A percentile compares a stretch with the other conserved stretches of the same genome.
phyloP scores from a whole-genome alignment of 2,329 filamentous ascomycete species.

The Xylariales sp. region DNA sequence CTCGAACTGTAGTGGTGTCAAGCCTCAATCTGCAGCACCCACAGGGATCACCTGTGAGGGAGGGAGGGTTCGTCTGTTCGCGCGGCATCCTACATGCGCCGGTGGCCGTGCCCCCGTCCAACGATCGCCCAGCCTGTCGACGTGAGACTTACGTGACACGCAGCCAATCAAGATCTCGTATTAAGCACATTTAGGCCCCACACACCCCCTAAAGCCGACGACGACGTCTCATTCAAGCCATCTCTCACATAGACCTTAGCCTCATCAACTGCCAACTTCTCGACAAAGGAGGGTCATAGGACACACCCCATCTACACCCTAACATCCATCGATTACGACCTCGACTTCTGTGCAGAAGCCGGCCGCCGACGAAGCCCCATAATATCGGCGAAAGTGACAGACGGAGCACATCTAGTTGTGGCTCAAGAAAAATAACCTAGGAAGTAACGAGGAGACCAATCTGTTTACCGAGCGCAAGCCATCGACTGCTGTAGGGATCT shows the following conservation, averaged over 20 bases:
- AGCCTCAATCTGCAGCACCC: too few species aligned
- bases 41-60: too few species aligned
- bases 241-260: conserved; percentile 14
- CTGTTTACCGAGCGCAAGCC: too few species aligned
- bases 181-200: conserved; percentile 3
- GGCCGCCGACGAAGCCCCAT: neutral
- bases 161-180: conserved; percentile 4
- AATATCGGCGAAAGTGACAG: neutral
- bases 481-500: too few species aligned
- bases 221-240: too few species aligned
- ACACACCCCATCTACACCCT: conserved; percentile 16
- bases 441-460: too few species aligned
- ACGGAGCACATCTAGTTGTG: neutral
- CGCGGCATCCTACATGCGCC: too few species aligned
- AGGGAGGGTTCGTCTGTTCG: too few species aligned
- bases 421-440: too few species aligned
- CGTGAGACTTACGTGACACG: conserved; percentile 5
- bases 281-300: conserved; percentile 20
- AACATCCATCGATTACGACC: conserved; percentile 7
- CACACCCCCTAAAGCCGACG: conserved; percentile 11
- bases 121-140: neutral
- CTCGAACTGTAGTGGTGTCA: neutral
- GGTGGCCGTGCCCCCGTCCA: neutral
- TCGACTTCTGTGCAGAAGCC: conserved; percentile 2
- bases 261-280: conserved; percentile 16